Evolutionary conservation across 2,329 filamentous ascomycete species (phyloP).

Genomic region (Monosporascus sp.): DNA sequence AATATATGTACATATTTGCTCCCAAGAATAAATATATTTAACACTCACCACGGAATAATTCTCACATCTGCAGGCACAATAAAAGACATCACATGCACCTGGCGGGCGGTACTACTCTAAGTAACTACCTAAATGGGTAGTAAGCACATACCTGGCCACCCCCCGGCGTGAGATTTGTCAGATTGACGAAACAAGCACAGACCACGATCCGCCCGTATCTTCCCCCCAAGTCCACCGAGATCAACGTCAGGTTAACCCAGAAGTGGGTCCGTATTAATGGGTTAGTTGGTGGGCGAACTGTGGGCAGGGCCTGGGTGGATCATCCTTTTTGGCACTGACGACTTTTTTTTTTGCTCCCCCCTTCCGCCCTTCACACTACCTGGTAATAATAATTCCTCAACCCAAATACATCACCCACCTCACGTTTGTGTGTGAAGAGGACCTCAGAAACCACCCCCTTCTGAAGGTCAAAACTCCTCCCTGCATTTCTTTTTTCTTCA

Average conservation of each 20-base stretch:
- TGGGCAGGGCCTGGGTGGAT: background rate
- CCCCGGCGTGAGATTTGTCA: too few species aligned
- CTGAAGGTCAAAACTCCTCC: background rate
- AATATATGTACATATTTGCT: too few species aligned
- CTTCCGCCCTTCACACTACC: background rate
- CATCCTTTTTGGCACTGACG: background rate
- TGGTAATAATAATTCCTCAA: background rate
- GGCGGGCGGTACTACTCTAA: too few species aligned
- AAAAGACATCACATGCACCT: too few species aligned
- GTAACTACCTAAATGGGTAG: too few species aligned
- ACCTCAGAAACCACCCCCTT: background rate
- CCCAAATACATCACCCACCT: background rate
- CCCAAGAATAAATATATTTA: too few species aligned
- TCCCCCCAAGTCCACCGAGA: too few species aligned
- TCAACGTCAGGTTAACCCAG: background rate
- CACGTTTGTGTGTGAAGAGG: background rate
- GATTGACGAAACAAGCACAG: too few species aligned
- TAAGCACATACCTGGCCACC: too few species aligned
- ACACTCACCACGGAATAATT: too few species aligned
- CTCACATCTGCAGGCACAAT: too few species aligned
- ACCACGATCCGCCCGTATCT: too few species aligned
- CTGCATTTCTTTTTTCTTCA: background rate
- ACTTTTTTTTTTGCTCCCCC: slow-evolving; percentile 1
- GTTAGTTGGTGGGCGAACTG: background rate
- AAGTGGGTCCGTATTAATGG: background rate